These are phyloP conservation scores for Pichia sp. DNA, from an alignment of 1,139 yeast genomes.

Conservation along the genomic window DNA sequence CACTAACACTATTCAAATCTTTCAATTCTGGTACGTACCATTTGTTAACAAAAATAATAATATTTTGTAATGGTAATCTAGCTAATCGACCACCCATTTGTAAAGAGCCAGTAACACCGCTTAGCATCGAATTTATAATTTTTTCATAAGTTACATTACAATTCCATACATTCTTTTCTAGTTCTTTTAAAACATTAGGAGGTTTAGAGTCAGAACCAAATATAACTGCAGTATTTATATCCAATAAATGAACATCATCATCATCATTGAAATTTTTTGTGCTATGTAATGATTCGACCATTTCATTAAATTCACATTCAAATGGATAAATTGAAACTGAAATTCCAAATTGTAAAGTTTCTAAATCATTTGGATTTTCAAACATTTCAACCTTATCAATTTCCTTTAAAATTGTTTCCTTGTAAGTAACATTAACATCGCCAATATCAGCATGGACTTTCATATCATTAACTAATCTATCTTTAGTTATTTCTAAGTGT, in stretches of 20 bases:
- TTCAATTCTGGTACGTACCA: slow-evolving; percentile 46
- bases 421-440: slow-evolving; percentile 80
- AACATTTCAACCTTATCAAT: slow-evolving; percentile 17
- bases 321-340: slow-evolving; percentile 47
- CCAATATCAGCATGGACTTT: slow-evolving; percentile 78
- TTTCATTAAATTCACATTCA: slow-evolving; percentile 39
- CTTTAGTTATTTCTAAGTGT: slow-evolving; percentile 82
- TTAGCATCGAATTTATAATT: slow-evolving; percentile 45
- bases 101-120: slow-evolving; percentile 64
- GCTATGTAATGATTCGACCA: slow-evolving; percentile 19
- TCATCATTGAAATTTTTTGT: slow-evolving; percentile 22
- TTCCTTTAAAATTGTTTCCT: slow-evolving; percentile 50
- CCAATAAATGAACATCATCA: slow-evolving; percentile 21
- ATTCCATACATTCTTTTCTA: slow-evolving; percentile 39
- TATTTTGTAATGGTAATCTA: slow-evolving; percentile 60
- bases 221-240: slow-evolving; percentile 32
- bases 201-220: slow-evolving; percentile 26
- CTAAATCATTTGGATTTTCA: slow-evolving; percentile 12
- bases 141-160: slow-evolving; percentile 42
- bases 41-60: slow-evolving; percentile 43
- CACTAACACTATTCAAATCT: slow-evolving; percentile 37
- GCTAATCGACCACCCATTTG: slow-evolving; percentile 72
- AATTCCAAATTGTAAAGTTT: slow-evolving; percentile 25
- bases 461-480: slow-evolving; percentile 69
- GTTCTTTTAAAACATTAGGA: slow-evolving; percentile 18